Evolutionary conservation across 1,139 yeast species (phyloP).

Genomic region (Magnusiomyces fungicola): DNA sequence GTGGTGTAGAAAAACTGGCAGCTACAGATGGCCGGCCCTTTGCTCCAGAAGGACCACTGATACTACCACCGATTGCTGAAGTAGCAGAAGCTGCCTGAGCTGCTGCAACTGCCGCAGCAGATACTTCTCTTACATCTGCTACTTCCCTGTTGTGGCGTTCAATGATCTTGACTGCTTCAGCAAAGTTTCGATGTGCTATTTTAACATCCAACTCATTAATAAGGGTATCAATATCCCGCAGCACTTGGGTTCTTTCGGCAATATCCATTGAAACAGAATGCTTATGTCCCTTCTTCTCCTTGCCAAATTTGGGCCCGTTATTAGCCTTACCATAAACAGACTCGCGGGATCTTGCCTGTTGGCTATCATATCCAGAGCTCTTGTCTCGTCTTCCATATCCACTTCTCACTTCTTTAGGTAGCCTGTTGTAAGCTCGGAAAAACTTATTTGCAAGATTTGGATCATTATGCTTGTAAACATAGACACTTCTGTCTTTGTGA

Average conservation of each 20-base stretch:
- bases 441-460: neutral
- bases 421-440: conserved; percentile 2
- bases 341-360: neutral
- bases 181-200: conserved; percentile 54
- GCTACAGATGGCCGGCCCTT: conserved; percentile 6
- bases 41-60: conserved; percentile 1
- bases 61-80: conserved; percentile 12
- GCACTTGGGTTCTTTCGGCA: conserved; percentile 23
- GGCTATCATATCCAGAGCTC: neutral
- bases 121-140: conserved; percentile 15
- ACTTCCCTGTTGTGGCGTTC: conserved; percentile 23
- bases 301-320: neutral
- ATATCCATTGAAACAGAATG: conserved; percentile 17
- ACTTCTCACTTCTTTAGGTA: conserved; percentile 1
- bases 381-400: neutral
- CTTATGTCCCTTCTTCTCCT: conserved; percentile 14
- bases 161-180: conserved; percentile 48
- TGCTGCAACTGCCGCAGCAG: conserved; percentile 17
- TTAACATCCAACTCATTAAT: conserved; percentile 62
- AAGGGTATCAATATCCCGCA: conserved; percentile 52
- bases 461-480: conserved; percentile 6
- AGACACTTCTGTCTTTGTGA: conserved; percentile 1
- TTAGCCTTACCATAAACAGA: neutral
- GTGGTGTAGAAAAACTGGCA: neutral
- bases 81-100: conserved; percentile 15